Base-by-base conservation (phyloP, 495 filamentous ascomycete species). In the Jackrogersella minutella region DNA sequence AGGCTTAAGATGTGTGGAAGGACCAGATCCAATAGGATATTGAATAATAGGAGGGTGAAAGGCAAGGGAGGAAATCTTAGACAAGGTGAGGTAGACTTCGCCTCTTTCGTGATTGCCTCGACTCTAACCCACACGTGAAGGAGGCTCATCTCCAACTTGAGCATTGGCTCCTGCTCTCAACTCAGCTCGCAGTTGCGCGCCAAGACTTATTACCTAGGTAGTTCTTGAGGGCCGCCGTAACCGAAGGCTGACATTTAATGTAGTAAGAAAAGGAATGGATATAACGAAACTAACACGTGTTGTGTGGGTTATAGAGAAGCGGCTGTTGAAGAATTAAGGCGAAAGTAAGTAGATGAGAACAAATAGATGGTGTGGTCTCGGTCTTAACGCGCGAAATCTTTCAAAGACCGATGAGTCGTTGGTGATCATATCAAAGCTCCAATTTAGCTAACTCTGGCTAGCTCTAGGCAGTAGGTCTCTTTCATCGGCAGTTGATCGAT, bases 401-500 rank as follows among this genome's bases (percentile, higher is more conserved):
- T 50, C 58, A 19, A 53, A 43, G 36, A 16, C 11, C 10, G 17
- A 17, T 28, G 11, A 24, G 47, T 31, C n/a, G 39, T 36, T 21
- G 50, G 40, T 39, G 43, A 50, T 37, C 56, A 61, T 8, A 37
- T 31, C 19, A 9, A 33, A 28, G 16, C 13, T 9, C 28, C 39
- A 28, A 36, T 26, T 49, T 22, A 46, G 61, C 43, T 56, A 50
- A 46, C 36, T 37, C 51, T 17, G 10, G 44, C 41, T 28, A 30
- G 28, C 22, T 47, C 59, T 28, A 46, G 58, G 44, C 53, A 49
- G 30, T 16, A 13, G n/a, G 39, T 64, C 33, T 36, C 46, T 59
- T 30, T 11, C 21, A 26, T 62, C 66, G 66, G 66, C 61, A 69
- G 66, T 69, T 69, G 66, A 53, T 56, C 56, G 43, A 60, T 50